Percentiles rank a stretch among this genome's conserved stretches.
Evolutionary conservation across 352 stramenopile genomes (phyloP).

Genomic region (Phytopythium mirpurense): DNA sequence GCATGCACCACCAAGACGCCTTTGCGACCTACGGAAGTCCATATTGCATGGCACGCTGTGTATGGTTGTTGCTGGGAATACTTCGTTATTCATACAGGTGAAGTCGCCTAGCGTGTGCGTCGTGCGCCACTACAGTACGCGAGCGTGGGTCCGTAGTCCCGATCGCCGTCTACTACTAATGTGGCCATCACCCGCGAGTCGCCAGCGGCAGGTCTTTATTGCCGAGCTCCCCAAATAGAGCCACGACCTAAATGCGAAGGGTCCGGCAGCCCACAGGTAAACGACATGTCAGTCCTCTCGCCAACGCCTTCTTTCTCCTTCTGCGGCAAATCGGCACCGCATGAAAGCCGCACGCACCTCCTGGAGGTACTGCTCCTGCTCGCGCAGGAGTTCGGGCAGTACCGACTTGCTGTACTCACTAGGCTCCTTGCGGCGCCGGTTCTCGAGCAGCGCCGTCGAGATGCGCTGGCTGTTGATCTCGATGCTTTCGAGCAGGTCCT

Average conservation of each 20-base stretch:
- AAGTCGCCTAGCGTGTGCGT: too few species aligned
- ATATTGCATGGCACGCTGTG: too few species aligned
- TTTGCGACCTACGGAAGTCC: too few species aligned
- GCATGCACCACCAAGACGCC: too few species aligned
- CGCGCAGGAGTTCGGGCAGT: conserved; percentile 40
- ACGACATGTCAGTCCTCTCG: not conserved
- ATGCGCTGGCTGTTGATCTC: conserved; percentile 74
- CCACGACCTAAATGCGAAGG: conserved; percentile 21
- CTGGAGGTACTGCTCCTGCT: conserved; percentile 47
- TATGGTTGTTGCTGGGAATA: too few species aligned
- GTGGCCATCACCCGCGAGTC: not conserved
- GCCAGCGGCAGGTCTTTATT: conserved; percentile 16
- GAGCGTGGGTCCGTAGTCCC: not conserved
- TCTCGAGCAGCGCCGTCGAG: conserved; percentile 39
- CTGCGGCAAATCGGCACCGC: too few species aligned
- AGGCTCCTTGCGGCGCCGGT: conserved; percentile 19
- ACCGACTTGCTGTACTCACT: conserved; percentile 11
- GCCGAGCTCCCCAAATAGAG: conserved; percentile 33
- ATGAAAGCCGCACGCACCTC: conserved; percentile 14
- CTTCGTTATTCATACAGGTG: too few species aligned
- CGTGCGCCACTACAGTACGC: not conserved
- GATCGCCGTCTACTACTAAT: not conserved
- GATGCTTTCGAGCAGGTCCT: conserved; percentile 62
- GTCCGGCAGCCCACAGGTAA: not conserved
- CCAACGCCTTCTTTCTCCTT: too few species aligned